Base-by-base conservation (phyloP, 345 rosid genomes). In the Eucalyptus viminalis region DNA sequence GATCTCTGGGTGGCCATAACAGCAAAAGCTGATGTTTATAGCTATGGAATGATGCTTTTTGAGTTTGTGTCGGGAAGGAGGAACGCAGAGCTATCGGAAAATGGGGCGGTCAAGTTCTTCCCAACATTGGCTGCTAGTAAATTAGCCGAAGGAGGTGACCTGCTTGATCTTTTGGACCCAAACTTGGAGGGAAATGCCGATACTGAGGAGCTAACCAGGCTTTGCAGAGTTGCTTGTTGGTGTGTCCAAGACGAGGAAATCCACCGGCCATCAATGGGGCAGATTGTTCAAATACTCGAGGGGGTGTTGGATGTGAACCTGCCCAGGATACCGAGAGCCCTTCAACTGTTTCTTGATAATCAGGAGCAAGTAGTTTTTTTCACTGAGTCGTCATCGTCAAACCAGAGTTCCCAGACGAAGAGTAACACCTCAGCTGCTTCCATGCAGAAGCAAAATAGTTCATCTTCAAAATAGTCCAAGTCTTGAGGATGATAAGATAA, bases 41-140 rank as follows among this genome's bases (percentile, higher is more conserved):
- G 99, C 92, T 96, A 94, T 17, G 99, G 99, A 15, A 96, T 97
- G 98, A 95, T 96, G 98, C 92, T 97, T 34, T 94, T 96, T 17
- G 99, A 97, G 92, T 24, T 95, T 87, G 92, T 95, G 34, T 96
- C 97, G 2, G 99, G 98, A 86, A 95, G 94, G 91, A 95, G 98
- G 87, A 97, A 96, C 93, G 90, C 94, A 1, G 94, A 95, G 91
- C 94, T 91, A 49, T 90, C 93, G 11, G 96, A 89, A 81, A 92
- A 95, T 83, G 95, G 91, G 47, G 92, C 90, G 37, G 89, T 92
- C 10, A 91, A 83, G 22, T 95, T 94, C 93, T 96, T 96, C 91
- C 99, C 99, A 3, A 91, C 92, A 69, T 92, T 51, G 91, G 98
- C 92, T 15, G 96, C 98, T 8, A 93, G 58, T 11, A 92, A 91